phyloP scores from a whole-genome alignment of 768 basidiomycete genomes.

The Macrolepiota albuminosa region DNA sequence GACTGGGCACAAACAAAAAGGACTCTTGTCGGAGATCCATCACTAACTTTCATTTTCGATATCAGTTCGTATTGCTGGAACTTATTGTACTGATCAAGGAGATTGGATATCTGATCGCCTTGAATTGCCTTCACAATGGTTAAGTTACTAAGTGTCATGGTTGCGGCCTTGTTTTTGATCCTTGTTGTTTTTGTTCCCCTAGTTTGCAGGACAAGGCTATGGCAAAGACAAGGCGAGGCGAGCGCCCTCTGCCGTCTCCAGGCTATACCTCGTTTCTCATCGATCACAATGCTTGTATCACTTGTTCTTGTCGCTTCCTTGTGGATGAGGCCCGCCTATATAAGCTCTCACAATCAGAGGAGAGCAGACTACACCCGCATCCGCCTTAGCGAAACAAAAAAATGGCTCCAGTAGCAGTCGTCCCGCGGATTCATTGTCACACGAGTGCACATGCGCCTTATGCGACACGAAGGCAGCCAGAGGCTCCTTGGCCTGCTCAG shows the following conservation, averaged over 20 bases:
- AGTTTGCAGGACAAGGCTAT: slow-evolving; percentile 2
- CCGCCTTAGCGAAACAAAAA: not conserved
- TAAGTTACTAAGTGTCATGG: not conserved
- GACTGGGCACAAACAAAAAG: not conserved
- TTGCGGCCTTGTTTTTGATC: slow-evolving; percentile 11
- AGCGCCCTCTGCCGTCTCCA: slow-evolving; percentile 8
- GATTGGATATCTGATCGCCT: slow-evolving; percentile 1
- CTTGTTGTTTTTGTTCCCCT: slow-evolving; percentile 15
- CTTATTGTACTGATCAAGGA: slow-evolving; percentile 4
- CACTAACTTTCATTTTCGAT: not conserved
- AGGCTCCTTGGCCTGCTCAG: slow-evolving; percentile 2
- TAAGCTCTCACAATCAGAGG: slow-evolving; percentile 2
- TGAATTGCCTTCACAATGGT: not conserved
- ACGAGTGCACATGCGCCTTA: slow-evolving; percentile 3
- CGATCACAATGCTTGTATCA: slow-evolving; percentile 13
- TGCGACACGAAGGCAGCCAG: slow-evolving; percentile 3
- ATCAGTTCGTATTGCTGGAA: not conserved
- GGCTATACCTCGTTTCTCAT: slow-evolving; percentile 10
- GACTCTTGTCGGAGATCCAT: not conserved
- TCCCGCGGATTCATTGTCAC: slow-evolving; percentile 6
- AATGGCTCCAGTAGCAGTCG: slow-evolving; percentile 7
- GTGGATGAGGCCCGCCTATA: slow-evolving; percentile 4
- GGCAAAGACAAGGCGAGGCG: slow-evolving; percentile 10
- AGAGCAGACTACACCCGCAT: not conserved
- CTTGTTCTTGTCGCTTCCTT: slow-evolving; percentile 14